phyloP scores from a whole-genome alignment of 257 asterid genomes.

The Nicotiana tabacum region DNA sequence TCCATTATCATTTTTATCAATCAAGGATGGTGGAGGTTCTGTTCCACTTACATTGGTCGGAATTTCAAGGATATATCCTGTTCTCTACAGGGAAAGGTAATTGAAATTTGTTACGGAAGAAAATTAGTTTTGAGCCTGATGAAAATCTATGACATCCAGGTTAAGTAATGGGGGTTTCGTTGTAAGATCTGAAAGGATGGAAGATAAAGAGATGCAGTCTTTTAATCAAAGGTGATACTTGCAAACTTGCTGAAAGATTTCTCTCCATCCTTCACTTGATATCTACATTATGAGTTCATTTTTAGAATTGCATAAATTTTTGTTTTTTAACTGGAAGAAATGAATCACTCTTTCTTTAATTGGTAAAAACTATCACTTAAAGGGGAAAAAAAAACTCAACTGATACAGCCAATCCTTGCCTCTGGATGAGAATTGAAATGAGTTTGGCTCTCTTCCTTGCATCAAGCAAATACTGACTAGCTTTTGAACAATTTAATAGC shows the following conservation, averaged over 20 bases:
- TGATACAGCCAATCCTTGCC: neutral
- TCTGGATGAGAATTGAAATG: neutral
- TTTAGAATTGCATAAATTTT: neutral
- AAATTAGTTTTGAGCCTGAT: neutral
- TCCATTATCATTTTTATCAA: conserved; percentile 84
- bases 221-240: conserved; percentile 14
- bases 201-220: conserved; percentile 50
- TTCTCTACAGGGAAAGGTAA: conserved; percentile 90
- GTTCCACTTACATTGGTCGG: conserved; percentile 85
- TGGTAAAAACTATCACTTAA: neutral
- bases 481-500: neutral
- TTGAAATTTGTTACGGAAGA: conserved; percentile 6
- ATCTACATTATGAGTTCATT: neutral
- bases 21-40: conserved; percentile 77
- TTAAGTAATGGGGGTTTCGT: conserved; percentile 50
- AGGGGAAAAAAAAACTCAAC: neutral
- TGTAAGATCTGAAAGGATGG: conserved; percentile 78
- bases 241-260: neutral
- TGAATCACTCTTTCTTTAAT: neutral
- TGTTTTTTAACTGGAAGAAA: neutral
- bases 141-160: conserved; percentile 36
- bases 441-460: neutral
- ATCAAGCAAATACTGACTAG: neutral
- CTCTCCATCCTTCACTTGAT: neutral
- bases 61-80: conserved; percentile 72